Evolutionary conservation across 2,329 filamentous ascomycete genomes (phyloP).

Genomic region (Cercospora nicotianae): DNA sequence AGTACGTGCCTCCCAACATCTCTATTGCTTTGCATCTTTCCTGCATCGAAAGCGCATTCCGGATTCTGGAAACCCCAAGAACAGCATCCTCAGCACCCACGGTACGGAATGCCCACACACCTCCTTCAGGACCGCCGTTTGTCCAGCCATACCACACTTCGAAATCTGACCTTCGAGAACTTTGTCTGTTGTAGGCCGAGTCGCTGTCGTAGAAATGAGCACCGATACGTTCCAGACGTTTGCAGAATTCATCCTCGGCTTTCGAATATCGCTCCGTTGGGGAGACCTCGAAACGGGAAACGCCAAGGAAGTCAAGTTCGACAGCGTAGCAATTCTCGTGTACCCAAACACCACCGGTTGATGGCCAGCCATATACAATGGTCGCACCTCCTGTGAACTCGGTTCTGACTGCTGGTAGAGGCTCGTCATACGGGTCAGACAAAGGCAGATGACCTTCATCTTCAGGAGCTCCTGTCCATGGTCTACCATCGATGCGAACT

Average conservation of each 20-base stretch:
- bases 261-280: background rate
- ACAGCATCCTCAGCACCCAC: background rate
- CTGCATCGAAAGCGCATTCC: background rate
- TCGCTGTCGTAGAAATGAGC: background rate
- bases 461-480: no score
- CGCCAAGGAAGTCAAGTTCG: background rate
- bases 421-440: conserved; percentile 40
- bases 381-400: background rate
- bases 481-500: background rate
- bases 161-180: background rate
- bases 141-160: conserved; percentile 2
- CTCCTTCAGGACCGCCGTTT: background rate
- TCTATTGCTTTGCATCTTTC: background rate
- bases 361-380: background rate
- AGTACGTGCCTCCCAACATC: background rate
- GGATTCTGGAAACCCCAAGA: background rate
- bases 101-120: background rate
- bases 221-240: background rate
- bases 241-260: background rate
- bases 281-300: background rate
- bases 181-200: background rate
- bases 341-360: background rate
- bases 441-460: no score
- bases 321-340: background rate
- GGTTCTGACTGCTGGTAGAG: no score